A percentile compares a stretch with the other conserved stretches of the same genome.
Conservation (phyloP, 2,329 filamentous ascomycete species). For the Colletotrichum sp. region DNA sequence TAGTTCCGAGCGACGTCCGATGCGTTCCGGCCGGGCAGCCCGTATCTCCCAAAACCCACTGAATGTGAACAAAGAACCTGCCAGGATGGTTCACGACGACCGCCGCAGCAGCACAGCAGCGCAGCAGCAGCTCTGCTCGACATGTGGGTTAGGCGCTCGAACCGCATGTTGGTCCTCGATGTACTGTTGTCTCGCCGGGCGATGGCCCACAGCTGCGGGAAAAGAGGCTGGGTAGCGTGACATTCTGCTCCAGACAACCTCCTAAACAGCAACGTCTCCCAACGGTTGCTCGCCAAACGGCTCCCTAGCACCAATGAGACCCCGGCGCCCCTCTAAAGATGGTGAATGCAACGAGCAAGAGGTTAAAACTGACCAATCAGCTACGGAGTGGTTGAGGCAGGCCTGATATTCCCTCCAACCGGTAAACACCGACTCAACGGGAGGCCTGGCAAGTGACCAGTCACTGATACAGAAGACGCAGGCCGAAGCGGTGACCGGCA, state of each 20-base stretch:
- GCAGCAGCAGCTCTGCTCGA: not conserved
- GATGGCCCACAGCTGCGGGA: not conserved
- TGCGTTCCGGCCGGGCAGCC: not conserved
- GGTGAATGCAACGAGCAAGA: not conserved
- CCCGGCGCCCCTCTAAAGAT: not conserved
- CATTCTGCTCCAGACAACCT: not conserved
- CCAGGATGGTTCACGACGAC: not conserved
- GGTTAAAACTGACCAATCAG: not conserved
- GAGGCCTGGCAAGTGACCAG: slow-evolving; percentile 3
- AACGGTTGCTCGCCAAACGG: not conserved
- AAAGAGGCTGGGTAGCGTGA: not conserved
- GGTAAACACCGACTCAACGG: slow-evolving; percentile 7
- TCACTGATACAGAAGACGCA: not conserved
- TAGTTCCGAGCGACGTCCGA: slow-evolving; percentile 2
- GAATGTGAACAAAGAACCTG: not conserved
- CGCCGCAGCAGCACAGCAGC: not conserved
- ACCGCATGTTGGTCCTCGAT: not conserved
- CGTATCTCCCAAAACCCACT: not conserved
- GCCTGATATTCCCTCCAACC: not conserved
- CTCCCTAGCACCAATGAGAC: not conserved
- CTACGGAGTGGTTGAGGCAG: not conserved
- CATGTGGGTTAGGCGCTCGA: not conserved
- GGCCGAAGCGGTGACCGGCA: slow-evolving; percentile 14
- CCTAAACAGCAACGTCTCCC: not conserved
- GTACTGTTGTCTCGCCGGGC: not conserved